These are phyloP conservation scores for Saccharomycopsis synnaedendra DNA, from an alignment of 805 yeast species.

Conservation along the genomic window DNA sequence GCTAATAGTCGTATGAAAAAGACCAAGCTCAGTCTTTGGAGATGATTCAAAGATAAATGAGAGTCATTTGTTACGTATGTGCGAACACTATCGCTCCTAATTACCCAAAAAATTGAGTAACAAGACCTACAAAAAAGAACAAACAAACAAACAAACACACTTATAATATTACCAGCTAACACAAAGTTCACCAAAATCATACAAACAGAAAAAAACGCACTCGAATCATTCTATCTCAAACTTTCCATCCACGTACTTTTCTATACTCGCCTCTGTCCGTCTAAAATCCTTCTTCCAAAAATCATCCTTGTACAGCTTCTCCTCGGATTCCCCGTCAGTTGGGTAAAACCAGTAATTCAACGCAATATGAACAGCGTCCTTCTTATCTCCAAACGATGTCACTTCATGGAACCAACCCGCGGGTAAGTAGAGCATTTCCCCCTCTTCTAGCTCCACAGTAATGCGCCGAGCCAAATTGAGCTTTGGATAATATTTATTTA, in stretches of 20 bases:
- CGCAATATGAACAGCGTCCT: conserved; percentile 39
- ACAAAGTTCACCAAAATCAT: neutral
- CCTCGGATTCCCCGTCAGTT: conserved; percentile 29
- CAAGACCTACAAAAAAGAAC: neutral
- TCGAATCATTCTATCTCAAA: neutral
- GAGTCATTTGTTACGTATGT: too few species aligned
- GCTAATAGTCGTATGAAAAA: too few species aligned
- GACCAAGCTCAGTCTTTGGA: too few species aligned
- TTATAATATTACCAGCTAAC: neutral
- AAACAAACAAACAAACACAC: neutral
- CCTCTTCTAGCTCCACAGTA: conserved; percentile 41
- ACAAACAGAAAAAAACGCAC: neutral
- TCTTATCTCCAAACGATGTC: conserved; percentile 40
- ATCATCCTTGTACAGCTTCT: conserved; percentile 32
- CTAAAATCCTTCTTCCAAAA: conserved; percentile 46
- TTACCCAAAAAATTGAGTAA: too few species aligned
- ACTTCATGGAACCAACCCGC: conserved; percentile 83
- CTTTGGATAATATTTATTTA: conserved; percentile 32
- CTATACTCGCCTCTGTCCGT: conserved; percentile 28
- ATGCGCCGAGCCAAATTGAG: conserved; percentile 31
- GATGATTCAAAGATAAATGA: too few species aligned
- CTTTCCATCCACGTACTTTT: conserved; percentile 12
- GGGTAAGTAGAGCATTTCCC: conserved; percentile 60
- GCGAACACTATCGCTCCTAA: too few species aligned
- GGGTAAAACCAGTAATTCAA: conserved; percentile 70